Conservation (phyloP, 805 yeast genomes). For the Sugiyamaella qingdaonensis region DNA sequence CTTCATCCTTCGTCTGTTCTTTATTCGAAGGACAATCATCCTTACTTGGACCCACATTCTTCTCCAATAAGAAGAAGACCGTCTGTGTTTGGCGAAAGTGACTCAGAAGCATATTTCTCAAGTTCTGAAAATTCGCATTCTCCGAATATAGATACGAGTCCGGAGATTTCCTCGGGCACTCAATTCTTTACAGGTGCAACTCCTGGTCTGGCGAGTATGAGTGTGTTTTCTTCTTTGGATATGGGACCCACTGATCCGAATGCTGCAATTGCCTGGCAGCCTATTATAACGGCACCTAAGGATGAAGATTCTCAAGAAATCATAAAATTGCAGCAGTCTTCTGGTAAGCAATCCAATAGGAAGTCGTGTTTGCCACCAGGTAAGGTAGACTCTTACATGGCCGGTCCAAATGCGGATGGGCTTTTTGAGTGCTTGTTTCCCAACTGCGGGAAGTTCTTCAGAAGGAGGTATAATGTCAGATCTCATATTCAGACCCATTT, state of each 20-base stretch:
- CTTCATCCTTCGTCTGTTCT: slow-evolving; percentile 1
- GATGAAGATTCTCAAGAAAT: slow-evolving; percentile 32
- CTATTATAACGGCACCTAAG: slow-evolving; percentile 33
- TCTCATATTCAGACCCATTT: slow-evolving; percentile 96
- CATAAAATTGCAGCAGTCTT: slow-evolving; percentile 28
- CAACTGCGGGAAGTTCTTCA: slow-evolving; percentile 76
- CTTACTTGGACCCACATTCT: slow-evolving; percentile 17
- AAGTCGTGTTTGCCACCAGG: slow-evolving; percentile 80
- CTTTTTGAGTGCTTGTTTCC: slow-evolving; percentile 70
- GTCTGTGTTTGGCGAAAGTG: slow-evolving; percentile 15
- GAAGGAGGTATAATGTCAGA: slow-evolving; percentile 85
- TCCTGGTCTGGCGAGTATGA: slow-evolving; percentile 18
- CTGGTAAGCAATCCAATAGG: slow-evolving; percentile 36
- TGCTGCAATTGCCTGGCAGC: slow-evolving; percentile 39
- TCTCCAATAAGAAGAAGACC: slow-evolving; percentile 13
- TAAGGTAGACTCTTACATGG: slow-evolving; percentile 75
- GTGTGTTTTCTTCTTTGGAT: slow-evolving; percentile 21
- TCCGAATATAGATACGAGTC: slow-evolving; percentile 20
- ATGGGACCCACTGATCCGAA: slow-evolving; percentile 16
- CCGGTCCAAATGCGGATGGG: slow-evolving; percentile 71
- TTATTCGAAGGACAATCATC: slow-evolving; percentile 5
- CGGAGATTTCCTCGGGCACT: slow-evolving; percentile 15
- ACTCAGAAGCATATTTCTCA: slow-evolving; percentile 20
- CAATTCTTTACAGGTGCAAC: slow-evolving; percentile 18
- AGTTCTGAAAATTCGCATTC: slow-evolving; percentile 22